Evolutionary conservation across 2,329 filamentous ascomycete genomes (phyloP).

Genomic region (Cadophora sp.): DNA sequence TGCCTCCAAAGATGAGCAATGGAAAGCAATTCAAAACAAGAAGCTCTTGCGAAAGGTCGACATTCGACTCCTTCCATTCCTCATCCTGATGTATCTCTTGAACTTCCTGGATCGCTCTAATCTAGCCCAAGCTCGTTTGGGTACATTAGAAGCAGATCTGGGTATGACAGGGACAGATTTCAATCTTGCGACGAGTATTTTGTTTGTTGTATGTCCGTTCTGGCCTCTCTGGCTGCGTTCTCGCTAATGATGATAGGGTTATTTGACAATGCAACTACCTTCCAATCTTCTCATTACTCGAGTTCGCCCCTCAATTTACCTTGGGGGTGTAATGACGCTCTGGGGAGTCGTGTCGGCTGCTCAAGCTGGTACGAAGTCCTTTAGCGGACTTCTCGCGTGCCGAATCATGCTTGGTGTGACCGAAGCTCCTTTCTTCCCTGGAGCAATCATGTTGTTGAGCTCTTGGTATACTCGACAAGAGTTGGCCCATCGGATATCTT

Average conservation of each 20-base stretch:
- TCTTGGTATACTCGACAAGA: conserved; percentile 55
- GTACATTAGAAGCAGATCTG: conserved; percentile 59
- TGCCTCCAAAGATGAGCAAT: conserved; percentile 41
- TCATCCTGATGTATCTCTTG: conserved; percentile 62
- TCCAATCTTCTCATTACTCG: conserved; percentile 55
- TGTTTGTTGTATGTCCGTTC: conserved; percentile 55
- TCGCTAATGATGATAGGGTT: conserved; percentile 43
- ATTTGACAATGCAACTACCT: conserved; percentile 55
- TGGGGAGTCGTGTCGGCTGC: conserved; percentile 51
- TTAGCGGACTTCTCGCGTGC: conserved; percentile 52
- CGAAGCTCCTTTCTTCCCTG: conserved; percentile 60
- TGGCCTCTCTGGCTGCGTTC: not conserved
- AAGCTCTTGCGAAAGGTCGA: conserved; percentile 58
- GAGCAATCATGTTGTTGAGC: conserved; percentile 54
- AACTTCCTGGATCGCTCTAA: conserved; percentile 61
- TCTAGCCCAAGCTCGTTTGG: conserved; percentile 61
- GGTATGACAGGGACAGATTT: conserved; percentile 62
- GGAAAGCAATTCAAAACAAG: conserved; percentile 42
- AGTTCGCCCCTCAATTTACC: conserved; percentile 52
- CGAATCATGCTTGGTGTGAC: conserved; percentile 56
- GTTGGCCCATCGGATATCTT: conserved; percentile 52
- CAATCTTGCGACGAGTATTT: conserved; percentile 60
- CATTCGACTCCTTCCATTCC: conserved; percentile 56
- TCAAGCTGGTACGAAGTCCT: conserved; percentile 54
- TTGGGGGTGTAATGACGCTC: conserved; percentile 48